Evolutionary conservation across 768 basidiomycete species (phyloP).

Genomic region (Aureoboletus auriporus): DNA sequence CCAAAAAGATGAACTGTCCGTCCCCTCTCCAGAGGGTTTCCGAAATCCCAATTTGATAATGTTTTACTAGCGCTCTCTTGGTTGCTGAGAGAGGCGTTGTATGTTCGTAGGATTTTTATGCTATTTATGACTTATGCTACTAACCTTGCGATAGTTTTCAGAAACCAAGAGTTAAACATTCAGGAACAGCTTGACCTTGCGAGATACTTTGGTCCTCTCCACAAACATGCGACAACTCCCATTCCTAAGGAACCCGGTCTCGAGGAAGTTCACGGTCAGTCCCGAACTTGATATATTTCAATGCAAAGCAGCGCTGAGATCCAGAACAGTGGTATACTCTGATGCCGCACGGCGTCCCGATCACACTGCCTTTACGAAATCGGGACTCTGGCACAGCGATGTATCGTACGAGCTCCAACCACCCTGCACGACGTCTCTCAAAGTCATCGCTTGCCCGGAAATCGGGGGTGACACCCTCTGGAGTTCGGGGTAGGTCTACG

Average conservation of each 20-base stretch:
- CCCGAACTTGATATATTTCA: background rate
- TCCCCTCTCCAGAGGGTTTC: background rate
- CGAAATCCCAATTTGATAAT: background rate
- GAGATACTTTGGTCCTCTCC: conserved; percentile 68
- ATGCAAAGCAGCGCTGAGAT: conserved; percentile 3
- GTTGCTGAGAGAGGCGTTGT: conserved; percentile 75
- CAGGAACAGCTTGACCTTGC: conserved; percentile 70
- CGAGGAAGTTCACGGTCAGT: conserved; percentile 69
- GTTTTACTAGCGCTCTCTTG: conserved; percentile 52
- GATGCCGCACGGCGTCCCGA: conserved; percentile 62
- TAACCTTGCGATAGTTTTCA: conserved; percentile 49
- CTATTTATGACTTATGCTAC: background rate
- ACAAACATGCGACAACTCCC: conserved; percentile 81
- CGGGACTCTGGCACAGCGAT: conserved; percentile 82
- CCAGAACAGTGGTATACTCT: conserved; percentile 60
- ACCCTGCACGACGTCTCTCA: conserved; percentile 75
- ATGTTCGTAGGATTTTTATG: conserved; percentile 39
- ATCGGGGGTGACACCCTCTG: conserved; percentile 78
- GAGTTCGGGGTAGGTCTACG: conserved; percentile 62
- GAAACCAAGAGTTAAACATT: conserved; percentile 67
- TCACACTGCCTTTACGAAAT: conserved; percentile 59
- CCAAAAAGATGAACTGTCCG: conserved; percentile 80
- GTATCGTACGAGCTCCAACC: conserved; percentile 79
- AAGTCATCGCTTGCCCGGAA: conserved; percentile 66
- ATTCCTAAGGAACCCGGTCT: conserved; percentile 66